Conservation (phyloP, 2,329 filamentous ascomycete genomes). For the Ascochyta pisi region DNA sequence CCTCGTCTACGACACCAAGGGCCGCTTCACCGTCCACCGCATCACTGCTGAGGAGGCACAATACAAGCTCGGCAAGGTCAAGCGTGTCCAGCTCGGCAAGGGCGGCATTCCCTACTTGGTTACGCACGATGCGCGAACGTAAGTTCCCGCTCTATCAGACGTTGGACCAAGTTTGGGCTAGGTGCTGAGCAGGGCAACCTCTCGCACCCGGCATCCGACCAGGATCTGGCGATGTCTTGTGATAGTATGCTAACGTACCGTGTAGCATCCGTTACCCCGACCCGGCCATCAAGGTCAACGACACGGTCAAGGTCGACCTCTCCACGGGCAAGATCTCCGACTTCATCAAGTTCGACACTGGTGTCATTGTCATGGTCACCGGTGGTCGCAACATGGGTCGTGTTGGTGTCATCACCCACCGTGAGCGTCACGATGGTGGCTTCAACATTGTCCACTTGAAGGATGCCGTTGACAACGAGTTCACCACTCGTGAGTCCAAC, state of each 20-base stretch:
- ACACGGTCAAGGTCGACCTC: conserved; percentile 99
- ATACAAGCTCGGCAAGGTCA: conserved; percentile 99
- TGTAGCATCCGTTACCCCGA: conserved; percentile 98
- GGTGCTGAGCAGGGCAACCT: conserved; percentile 43
- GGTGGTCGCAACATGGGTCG: conserved; percentile 99
- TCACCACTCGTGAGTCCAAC: conserved; percentile 99
- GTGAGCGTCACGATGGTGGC: conserved; percentile 99
- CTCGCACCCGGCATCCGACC: conserved; percentile 97
- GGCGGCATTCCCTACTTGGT: conserved; percentile 99
- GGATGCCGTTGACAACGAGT: conserved; percentile 99
- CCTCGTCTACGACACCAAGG: conserved; percentile 99
- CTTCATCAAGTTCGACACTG: conserved; percentile 98
- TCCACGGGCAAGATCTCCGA: conserved; percentile 97
- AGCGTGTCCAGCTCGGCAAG: conserved; percentile 98
- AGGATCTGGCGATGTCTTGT: conserved; percentile 77
- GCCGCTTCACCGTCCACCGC: conserved; percentile 99
- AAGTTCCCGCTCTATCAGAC: conserved; percentile 99
- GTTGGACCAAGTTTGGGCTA: conserved; percentile 73
- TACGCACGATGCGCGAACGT: conserved; percentile 99
- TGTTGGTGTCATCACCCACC: conserved; percentile 99
- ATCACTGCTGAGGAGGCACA: conserved; percentile 98
- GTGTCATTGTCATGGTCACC: conserved; percentile 96
- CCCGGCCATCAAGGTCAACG: conserved; percentile 98
- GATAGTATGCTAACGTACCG: conserved; percentile 49
- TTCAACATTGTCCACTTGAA: conserved; percentile 99